Percentiles rank a stretch among this genome's conserved stretches.
These are phyloP conservation scores for Aspergillus floridensis DNA, from an alignment of 2,329 filamentous ascomycete genomes.

Conservation along the genomic window DNA sequence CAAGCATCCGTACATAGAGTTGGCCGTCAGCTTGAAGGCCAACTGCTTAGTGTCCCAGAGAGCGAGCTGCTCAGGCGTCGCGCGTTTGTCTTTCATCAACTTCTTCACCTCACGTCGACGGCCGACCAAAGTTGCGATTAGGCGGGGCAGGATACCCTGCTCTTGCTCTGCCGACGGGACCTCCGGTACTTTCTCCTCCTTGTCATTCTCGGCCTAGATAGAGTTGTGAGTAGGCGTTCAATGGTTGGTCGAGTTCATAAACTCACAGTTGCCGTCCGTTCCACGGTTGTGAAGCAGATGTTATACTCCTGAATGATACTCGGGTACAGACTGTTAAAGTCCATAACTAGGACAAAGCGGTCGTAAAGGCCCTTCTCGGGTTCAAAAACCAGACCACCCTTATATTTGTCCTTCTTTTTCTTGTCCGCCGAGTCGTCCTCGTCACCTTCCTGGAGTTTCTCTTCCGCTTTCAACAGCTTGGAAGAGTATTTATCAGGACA, in stretches of 20 bases:
- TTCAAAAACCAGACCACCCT: constrained; percentile 97
- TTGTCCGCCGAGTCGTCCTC: constrained; percentile 65
- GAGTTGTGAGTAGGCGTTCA: constrained; percentile 17
- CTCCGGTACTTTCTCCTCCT: constrained; percentile 85
- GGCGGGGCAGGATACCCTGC: constrained; percentile 80
- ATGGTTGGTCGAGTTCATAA: not conserved
- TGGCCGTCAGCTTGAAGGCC: constrained; percentile 93
- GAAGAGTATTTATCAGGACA: constrained; percentile 91
- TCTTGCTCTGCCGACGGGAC: constrained; percentile 71
- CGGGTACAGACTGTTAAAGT: constrained; percentile 98
- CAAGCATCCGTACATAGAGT: constrained; percentile 99
- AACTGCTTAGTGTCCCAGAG: constrained; percentile 99
- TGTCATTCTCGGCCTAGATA: constrained; percentile 56
- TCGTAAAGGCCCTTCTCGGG: constrained; percentile 97
- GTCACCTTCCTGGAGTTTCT: constrained; percentile 65
- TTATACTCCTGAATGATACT: constrained; percentile 99
- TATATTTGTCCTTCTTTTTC: constrained; percentile 99
- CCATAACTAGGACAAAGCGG: constrained; percentile 98
- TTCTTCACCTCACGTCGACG: constrained; percentile 90
- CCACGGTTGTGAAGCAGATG: constrained; percentile 98
- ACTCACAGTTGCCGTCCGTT: constrained; percentile 69
- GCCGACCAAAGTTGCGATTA: constrained; percentile 88
- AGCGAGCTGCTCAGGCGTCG: constrained; percentile 79
- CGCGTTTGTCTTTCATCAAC: constrained; percentile 91
- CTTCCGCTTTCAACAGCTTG: constrained; percentile 70